A percentile compares a stretch with the other conserved stretches of the same genome.
Evolutionary conservation across 768 basidiomycete genomes (phyloP).

Genomic region (Hysterangium stoloniferum): DNA sequence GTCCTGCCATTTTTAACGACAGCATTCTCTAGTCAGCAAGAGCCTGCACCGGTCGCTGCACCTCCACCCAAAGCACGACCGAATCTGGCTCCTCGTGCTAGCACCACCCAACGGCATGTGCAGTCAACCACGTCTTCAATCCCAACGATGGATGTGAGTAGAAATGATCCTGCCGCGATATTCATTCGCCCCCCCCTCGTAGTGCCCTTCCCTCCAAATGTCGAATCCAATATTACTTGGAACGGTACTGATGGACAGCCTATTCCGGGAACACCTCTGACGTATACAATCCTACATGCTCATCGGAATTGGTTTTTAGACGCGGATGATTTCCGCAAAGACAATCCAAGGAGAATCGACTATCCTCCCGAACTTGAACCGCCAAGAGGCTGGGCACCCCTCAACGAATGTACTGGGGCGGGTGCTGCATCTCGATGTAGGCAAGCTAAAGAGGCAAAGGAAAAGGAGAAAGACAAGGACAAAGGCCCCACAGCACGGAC

Average conservation of each 20-base stretch:
- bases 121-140: constrained; percentile 12
- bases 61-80: neutral
- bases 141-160: constrained; percentile 45
- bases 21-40: constrained; percentile 1
- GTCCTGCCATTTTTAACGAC: constrained; percentile 11
- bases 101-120: neutral
- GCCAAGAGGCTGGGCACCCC: constrained; percentile 76
- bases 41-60: neutral
- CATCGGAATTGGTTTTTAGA: constrained; percentile 79
- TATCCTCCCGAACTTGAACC: constrained; percentile 77
- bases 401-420: constrained; percentile 1
- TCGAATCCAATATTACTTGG: neutral
- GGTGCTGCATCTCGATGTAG: constrained; percentile 1
- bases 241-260: constrained; percentile 35
- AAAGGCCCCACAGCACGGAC: constrained; percentile 32
- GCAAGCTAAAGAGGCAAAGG: constrained; percentile 56
- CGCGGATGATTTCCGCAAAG: constrained; percentile 45
- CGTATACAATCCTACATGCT: constrained; percentile 62
- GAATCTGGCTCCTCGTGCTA: neutral
- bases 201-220: constrained; percentile 39
- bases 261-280: constrained; percentile 27
- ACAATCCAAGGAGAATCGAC: constrained; percentile 45
- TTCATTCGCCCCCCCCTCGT: constrained; percentile 75
- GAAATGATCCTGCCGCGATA: constrained; percentile 53
- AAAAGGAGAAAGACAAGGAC: constrained; percentile 41